Evolutionary conservation across 768 basidiomycete genomes (phyloP), one percentile per base, ranked within the genome.

Genomic region (Lactarius vividus): DNA sequence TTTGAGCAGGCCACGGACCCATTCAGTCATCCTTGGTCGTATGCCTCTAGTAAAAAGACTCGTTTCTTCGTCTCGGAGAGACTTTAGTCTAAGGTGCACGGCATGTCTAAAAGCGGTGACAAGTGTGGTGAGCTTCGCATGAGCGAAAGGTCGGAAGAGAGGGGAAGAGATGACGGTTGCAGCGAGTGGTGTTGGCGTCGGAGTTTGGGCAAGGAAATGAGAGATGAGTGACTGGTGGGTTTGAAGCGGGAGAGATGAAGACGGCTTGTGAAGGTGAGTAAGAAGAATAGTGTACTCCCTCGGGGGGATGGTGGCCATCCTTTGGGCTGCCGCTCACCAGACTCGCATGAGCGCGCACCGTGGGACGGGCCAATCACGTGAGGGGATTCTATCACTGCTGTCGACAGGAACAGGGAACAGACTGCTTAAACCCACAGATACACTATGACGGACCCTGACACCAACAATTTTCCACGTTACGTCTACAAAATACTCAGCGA

Each of bases 31-130:
- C 37, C 69, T 49, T 13, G 61, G 35, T 20, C 46, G 58, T 55
- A 69, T 58, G 37, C 69, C 61, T 20, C 56, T 57, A 16, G 62
- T 58, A 42, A 69, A 67, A 10, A 75, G 60, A 7, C 72, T 74
- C 35, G 66, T 73, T 56, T 65, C 71, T 6, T 77, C 75, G 26
- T 82, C 77, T 29, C 76, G 62, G 40, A 84, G 69, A 23, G 77
- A 75, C 55, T 79, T 77, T 61, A 80, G 78, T 67, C 84, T 85
- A 29, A 85, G 71, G 71, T 87, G 86, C 3, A 81, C 73, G 4
- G 86, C 84, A 77, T 88, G 84, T 33, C 86, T 80, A 72, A 87
- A 87, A 20, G 85, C 83, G 8, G 79, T 81, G 7, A 79, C 73
- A 9, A 89, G 79, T 0, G 82, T 76, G 59, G 83, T 77, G 4